Base-by-base conservation (phyloP, 1,284 basidiomycete species). In the Macrocystidia cucumis region DNA sequence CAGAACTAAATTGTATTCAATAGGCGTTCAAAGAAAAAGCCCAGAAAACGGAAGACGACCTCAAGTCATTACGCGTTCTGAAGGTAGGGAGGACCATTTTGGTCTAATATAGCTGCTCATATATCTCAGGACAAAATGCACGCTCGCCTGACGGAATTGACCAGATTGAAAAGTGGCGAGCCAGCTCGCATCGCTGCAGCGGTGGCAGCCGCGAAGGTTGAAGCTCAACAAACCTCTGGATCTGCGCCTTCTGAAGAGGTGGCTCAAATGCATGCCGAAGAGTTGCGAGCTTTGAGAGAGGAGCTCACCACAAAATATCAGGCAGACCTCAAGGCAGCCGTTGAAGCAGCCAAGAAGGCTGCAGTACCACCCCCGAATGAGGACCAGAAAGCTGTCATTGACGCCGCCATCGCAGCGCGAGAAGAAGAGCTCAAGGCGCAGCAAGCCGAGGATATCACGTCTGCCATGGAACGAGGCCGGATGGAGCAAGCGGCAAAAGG, bases 381-480 rank as follows among this genome's bases (percentile, higher is more conserved):
- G 1, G 57, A 65, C 24, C 62, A 62, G 17, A 59, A 73, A 40
- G 63, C 62, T 11, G 64, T 63, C 13, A 63, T 78, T 30, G 59
- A 65, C 9, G 64, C 68, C 23, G 74, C 73, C 4, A 54, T 80
- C 31, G 63, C 59, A 3, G 62, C 66, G n/a, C 63, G 69, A 41
- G 62, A 74, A 40, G 60, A 65, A 40, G 57, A 65, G 14, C 42
- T 67, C 2, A 57, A 67, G 46, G 60, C 62, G 5, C 63, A 60
- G 34, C 72, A 72, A 14, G 59, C 64, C 6, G 63, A 72, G 22
- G 78, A 80, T 33, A 68, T 83, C 23, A 63, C 66, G 3, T 62
- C 70, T 2, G 82, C 82, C 1, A 66, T 79, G 9, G 83, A 86
- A 30, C 60, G 70, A 3, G 83, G 82, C 2, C 62, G 83, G 33